Evolutionary conservation across 2,329 filamentous ascomycete species (phyloP).

Genomic region (Fusarium brevicatenulatum): DNA sequence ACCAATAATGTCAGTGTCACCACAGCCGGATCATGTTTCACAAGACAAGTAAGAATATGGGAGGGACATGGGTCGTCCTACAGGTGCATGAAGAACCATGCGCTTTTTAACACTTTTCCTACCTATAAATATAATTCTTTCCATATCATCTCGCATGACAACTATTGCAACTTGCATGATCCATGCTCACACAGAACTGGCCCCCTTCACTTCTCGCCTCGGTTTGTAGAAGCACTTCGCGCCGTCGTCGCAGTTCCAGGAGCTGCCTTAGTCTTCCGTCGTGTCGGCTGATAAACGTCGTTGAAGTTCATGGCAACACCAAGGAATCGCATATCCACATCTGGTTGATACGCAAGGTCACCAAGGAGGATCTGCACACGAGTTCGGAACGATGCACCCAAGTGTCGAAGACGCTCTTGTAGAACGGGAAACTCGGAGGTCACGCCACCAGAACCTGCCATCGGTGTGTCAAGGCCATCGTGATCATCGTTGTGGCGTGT

Average conservation of each 20-base stretch:
- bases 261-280: conserved; percentile 65
- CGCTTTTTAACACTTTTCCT: conserved; percentile 9
- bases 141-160: conserved; percentile 7
- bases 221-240: conserved; percentile 39
- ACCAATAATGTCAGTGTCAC: not conserved
- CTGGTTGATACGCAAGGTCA: conserved; percentile 91
- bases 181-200: conserved; percentile 5
- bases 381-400: conserved; percentile 80
- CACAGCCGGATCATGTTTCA: not conserved
- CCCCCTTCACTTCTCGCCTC: conserved; percentile 36
- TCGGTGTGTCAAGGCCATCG: conserved; percentile 29
- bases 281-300: conserved; percentile 86
- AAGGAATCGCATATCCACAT: conserved; percentile 94
- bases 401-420: conserved; percentile 74
- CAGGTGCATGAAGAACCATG: not conserved
- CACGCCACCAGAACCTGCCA: conserved; percentile 63
- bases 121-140: not conserved
- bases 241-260: conserved; percentile 36
- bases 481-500: conserved; percentile 53
- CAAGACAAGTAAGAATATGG: not conserved
- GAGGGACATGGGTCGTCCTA: not conserved
- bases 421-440: conserved; percentile 76
- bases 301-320: conserved; percentile 99
- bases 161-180: not conserved
- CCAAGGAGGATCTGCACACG: conserved; percentile 85